Percentiles rank a stretch among this genome's conserved stretches.
Evolutionary conservation across 2,329 filamentous ascomycete genomes (phyloP).

Genomic region (Pyrenophora seminiperda): DNA sequence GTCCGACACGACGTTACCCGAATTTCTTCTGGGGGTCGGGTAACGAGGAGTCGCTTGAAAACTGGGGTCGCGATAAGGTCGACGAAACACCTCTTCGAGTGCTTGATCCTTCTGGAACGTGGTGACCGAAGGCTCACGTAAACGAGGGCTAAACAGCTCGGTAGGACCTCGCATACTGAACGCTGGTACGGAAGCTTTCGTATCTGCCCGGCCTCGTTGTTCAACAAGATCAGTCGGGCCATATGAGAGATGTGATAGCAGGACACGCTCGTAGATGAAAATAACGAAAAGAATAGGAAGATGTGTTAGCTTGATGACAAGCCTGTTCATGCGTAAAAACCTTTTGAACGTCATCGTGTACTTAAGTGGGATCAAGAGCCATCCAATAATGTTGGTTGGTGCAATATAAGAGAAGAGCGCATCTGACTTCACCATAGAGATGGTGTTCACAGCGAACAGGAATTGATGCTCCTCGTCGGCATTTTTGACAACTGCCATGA

Average conservation of each 20-base stretch:
- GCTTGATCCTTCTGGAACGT: slow-evolving; percentile 90
- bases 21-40: slow-evolving; percentile 67
- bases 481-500: slow-evolving; percentile 93
- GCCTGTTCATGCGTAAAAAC: slow-evolving; percentile 87
- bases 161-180: slow-evolving; percentile 47
- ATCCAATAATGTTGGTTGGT: slow-evolving; percentile 88
- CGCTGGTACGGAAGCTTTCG: slow-evolving; percentile 57
- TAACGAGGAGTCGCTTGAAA: slow-evolving; percentile 39
- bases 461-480: slow-evolving; percentile 92
- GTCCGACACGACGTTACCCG: slow-evolving; percentile 79
- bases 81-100: slow-evolving; percentile 86
- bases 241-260: slow-evolving; percentile 76
- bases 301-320: slow-evolving; percentile 88
- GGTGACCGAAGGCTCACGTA: slow-evolving; percentile 84
- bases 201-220: slow-evolving; percentile 65
- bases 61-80: slow-evolving; percentile 66
- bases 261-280: slow-evolving; percentile 81
- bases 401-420: slow-evolving; percentile 92
- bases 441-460: slow-evolving; percentile 93
- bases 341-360: slow-evolving; percentile 78
- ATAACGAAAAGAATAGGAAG: slow-evolving; percentile 86
- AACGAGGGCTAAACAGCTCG: slow-evolving; percentile 75
- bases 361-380: slow-evolving; percentile 82
- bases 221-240: slow-evolving; percentile 88
- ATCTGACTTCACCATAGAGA: slow-evolving; percentile 98